Conservation (phyloP, 805 yeast species). For the Cyberlindnera bimundalis region DNA sequence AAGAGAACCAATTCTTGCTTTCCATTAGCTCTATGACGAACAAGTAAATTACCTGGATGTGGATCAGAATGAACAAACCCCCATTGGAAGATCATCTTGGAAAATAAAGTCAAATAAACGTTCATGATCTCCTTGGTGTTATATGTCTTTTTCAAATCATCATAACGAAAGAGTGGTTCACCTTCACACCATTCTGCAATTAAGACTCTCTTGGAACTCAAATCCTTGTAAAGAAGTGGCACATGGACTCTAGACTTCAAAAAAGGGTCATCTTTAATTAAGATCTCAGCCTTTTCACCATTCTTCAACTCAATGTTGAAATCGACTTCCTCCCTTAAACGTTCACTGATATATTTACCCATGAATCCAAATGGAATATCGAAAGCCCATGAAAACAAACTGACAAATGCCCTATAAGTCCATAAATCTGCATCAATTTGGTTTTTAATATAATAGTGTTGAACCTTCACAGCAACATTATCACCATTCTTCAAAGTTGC, state of each 20-base stretch:
- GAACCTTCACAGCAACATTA: constrained; percentile 62
- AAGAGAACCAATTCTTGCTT: constrained; percentile 59
- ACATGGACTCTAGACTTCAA: constrained; percentile 45
- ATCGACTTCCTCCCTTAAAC: constrained; percentile 58
- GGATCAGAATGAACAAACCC: constrained; percentile 71
- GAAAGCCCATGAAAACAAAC: constrained; percentile 53
- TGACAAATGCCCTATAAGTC: constrained; percentile 51
- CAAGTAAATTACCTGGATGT: constrained; percentile 75
- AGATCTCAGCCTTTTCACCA: constrained; percentile 37
- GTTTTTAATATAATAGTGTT: constrained; percentile 56
- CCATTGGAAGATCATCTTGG: constrained; percentile 56
- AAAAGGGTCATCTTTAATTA: constrained; percentile 41
- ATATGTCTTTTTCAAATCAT: constrained; percentile 37
- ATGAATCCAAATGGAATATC: constrained; percentile 59
- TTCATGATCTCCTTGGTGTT: constrained; percentile 41
- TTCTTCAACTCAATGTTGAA: constrained; percentile 56
- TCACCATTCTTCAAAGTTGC: constrained; percentile 46
- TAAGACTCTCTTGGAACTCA: constrained; percentile 49
- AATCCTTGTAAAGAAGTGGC: constrained; percentile 48
- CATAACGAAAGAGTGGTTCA: constrained; percentile 46
- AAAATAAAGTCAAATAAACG: constrained; percentile 46
- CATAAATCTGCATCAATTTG: constrained; percentile 61
- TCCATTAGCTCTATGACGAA: constrained; percentile 37
- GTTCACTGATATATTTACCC: constrained; percentile 53
- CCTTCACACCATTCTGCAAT: constrained; percentile 80